Conservation (phyloP, 129 eudicot species). For the Daucus carota region DH1_v3.0 NC_030381.2:35179501-35180000, state of each 20-base stretch:
- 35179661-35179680: neutral
- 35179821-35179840: constrained; percentile 70
- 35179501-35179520: neutral
- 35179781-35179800: constrained; percentile 85
- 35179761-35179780: constrained; percentile 46
- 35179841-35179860: constrained; percentile 75
- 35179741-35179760: neutral
- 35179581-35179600: constrained; percentile 96
- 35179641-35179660: constrained; percentile 51
- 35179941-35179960: neutral
- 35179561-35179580: constrained; percentile 63
- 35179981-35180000: neutral
- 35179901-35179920: constrained; percentile 39
- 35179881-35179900: constrained; percentile 36
- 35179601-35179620: constrained; percentile 92
- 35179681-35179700: neutral
- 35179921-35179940: neutral
- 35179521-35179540: neutral
- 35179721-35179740: neutral
- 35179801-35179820: constrained; percentile 82
- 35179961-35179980: neutral
- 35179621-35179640: constrained; percentile 87
- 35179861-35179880: constrained; percentile 68
- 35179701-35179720: neutral
- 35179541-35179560: constrained; percentile 91